Evolutionary conservation across 352 stramenopile genomes (phyloP), one percentile per base, ranked within the genome.

Genomic region (Phytopythium kandeliae): DNA sequence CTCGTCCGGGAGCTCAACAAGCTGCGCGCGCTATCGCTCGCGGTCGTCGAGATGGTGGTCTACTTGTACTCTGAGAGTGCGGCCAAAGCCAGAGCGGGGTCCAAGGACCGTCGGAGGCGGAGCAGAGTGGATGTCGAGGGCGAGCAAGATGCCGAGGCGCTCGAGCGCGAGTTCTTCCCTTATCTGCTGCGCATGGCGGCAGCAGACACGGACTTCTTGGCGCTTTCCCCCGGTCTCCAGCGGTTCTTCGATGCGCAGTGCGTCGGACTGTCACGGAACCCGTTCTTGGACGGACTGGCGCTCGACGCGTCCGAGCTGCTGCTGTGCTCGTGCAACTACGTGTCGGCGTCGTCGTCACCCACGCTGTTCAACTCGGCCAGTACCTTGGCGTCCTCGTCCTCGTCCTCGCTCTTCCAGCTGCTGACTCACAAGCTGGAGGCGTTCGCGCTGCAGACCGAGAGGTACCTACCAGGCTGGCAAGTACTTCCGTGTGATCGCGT

Each of bases 251-350:
- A 86, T 25, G 52, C 63, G n/a, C 65, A 71, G 17, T 60, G 71
- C 12, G 69, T 74, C 9, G 67, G 57, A 26, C 62, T 85, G 37
- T 40, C 68, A 10, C 67, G 78, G 15, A 89, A 89, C 37, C 78
- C 78, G 26, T 63, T 89, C 16, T 45, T 86, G 7, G 78, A 89
- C 34, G 78, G 75, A 30, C 63, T 89, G 7, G 63, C 78, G 1
- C 57, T 89, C 12, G 75, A 86, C n/a, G 73, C 75, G 24, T 86
- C 71, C 19, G 78, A 89, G 60, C 55, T 89, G 34, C 35, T 89
- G 59, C 57, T 89, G 3, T 87, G 75, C 22, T 75, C 74, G 1
- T 89, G 78, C 40, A 71, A 86, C 33, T 61, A 67, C 38, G 57
- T 59, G 16, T 54, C 62, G 3, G 26, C 57, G 0, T 67, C 63